Evolutionary conservation across 2,329 filamentous ascomycete genomes (phyloP), one percentile per base, ranked within the genome.

Genomic region (Penicillium sp.): DNA sequence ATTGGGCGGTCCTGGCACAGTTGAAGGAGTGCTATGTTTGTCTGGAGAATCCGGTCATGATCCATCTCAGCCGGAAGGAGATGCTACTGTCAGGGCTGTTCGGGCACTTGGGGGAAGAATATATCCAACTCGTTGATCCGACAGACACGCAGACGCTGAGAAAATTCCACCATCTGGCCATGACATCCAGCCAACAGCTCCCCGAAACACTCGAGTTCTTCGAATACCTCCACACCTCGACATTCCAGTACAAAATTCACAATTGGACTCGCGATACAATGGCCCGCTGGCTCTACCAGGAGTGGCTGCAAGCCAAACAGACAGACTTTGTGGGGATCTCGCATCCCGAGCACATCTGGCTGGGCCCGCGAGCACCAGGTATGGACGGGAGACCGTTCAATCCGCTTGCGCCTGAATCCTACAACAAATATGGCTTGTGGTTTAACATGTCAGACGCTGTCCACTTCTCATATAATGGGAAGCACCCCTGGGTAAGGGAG

Each of bases 401-500:
- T 10, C 50, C 50, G 37, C 37, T 53, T 25, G 14, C 22, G 10
- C 50, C 50, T 7, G 8, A 31, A 4, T 31, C 38, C 0, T 53
- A 41, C 15, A 42, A 4, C n/a, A 22, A 31, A n/a, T 17, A 31
- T 11, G 15, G 14, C 22, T 17, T 14, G 20, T 34, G 20, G 6
- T 41, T 34, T 17, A 8, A 25, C 35, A 5, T 34, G 22, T 41
- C 38, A 15, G 38, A 53, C 17, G 4, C 22, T 17, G 5, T 31
- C 7, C 37, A 20, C 25, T 53, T 53, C 25, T 42, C 12, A 11
- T 53, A 53, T 17, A 41, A 53, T 8, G 50, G 20, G n/a, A 53
- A 53, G n/a, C 50, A 53, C 31, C 38, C 50, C 3, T 53, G 50
- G 50, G 50, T 53, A 7, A 17, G 17, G 14, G 37, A 53, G 50